phyloP scores from a whole-genome alignment of 352 stramenopile genomes.

The Phytophthora cactorum region DNA sequence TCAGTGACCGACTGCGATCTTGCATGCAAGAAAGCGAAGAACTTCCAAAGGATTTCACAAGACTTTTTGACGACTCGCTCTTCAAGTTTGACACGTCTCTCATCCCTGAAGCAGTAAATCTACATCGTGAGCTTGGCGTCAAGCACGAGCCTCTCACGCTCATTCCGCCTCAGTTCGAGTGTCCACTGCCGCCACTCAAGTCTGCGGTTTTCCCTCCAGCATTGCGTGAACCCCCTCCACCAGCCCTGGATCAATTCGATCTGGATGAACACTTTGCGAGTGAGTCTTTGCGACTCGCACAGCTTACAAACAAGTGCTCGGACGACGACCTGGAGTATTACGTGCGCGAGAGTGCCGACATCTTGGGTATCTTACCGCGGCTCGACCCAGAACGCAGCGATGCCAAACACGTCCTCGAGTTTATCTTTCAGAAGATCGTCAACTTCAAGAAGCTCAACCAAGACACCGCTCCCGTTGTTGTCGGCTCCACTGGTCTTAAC shows the following conservation, averaged over 20 bases:
- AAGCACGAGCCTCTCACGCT: slow-evolving; percentile 96
- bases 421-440: slow-evolving; percentile 93
- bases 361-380: slow-evolving; percentile 89
- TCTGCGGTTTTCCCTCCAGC: slow-evolving; percentile 95
- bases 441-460: slow-evolving; percentile 95
- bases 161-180: slow-evolving; percentile 95
- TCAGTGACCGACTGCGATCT: slow-evolving; percentile 92
- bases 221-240: slow-evolving; percentile 88
- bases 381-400: slow-evolving; percentile 74
- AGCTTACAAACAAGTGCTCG: slow-evolving; percentile 96
- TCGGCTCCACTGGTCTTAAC: slow-evolving; percentile 19
- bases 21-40: slow-evolving; percentile 96
- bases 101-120: slow-evolving; percentile 93
- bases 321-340: slow-evolving; percentile 96
- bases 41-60: slow-evolving; percentile 94
- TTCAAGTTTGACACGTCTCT: slow-evolving; percentile 96
- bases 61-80: slow-evolving; percentile 93
- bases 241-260: slow-evolving; percentile 96
- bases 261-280: slow-evolving; percentile 97
- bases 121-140: slow-evolving; percentile 93
- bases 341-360: slow-evolving; percentile 92
- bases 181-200: slow-evolving; percentile 91
- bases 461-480: slow-evolving; percentile 44
- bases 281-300: slow-evolving; percentile 90
- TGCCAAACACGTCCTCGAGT: slow-evolving; percentile 92